These are phyloP conservation scores for Neopestalotiopsis sp. DNA, from an alignment of 2,329 filamentous ascomycete species.

Conservation along the genomic window DNA sequence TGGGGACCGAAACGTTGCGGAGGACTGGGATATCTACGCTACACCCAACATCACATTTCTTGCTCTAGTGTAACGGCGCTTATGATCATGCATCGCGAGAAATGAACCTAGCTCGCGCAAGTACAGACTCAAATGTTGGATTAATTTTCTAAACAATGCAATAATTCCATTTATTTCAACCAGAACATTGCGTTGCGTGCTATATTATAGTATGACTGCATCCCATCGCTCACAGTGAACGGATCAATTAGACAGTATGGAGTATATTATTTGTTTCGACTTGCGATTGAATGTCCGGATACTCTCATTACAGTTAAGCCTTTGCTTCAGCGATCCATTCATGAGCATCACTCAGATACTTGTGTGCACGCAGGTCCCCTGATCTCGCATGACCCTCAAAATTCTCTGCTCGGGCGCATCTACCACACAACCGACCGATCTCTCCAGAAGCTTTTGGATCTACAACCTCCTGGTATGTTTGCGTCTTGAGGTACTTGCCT, in stretches of 20 bases:
- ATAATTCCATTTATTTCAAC: too few relatives aligned
- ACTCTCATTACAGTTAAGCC: not conserved
- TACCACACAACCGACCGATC: slow-evolving; percentile 52
- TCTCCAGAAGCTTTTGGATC: slow-evolving; percentile 48
- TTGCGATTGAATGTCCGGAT: too few relatives aligned
- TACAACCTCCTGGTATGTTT: slow-evolving; percentile 58
- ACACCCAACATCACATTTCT: slow-evolving; percentile 7
- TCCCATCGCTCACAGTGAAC: too few relatives aligned
- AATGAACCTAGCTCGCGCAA: too few relatives aligned
- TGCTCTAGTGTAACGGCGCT: too few relatives aligned
- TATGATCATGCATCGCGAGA: too few relatives aligned
- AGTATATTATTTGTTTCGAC: too few relatives aligned
- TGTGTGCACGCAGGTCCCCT: slow-evolving; percentile 51
- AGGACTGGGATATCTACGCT: slow-evolving; percentile 2
- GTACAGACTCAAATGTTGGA: too few relatives aligned
- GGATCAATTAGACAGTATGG: too few relatives aligned
- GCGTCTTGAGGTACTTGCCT: slow-evolving; percentile 56
- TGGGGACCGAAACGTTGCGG: not conserved
- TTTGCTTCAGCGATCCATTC: slow-evolving; percentile 45
- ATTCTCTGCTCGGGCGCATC: slow-evolving; percentile 53
- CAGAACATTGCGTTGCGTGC: too few relatives aligned
- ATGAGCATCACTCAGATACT: slow-evolving; percentile 45
- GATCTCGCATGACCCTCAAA: slow-evolving; percentile 59
- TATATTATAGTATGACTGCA: too few relatives aligned
- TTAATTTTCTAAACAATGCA: too few relatives aligned